These are phyloP conservation scores for Amorphotheca resinae DNA, from an alignment of 495 filamentous ascomycete species.

Conservation along the genomic window DNA sequence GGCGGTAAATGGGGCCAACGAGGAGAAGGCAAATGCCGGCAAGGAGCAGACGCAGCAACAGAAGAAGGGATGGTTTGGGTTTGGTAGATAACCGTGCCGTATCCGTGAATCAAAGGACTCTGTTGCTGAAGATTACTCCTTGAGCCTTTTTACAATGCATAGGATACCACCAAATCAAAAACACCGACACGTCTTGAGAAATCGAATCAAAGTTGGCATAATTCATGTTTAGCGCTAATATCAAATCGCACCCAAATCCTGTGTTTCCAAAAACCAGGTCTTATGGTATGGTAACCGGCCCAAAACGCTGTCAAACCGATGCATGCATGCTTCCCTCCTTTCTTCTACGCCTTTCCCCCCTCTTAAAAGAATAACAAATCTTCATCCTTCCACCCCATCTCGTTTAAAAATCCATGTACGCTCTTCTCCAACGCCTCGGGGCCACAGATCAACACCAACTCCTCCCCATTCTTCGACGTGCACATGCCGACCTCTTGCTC, in stretches of 20 bases:
- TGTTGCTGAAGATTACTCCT: too few species aligned
- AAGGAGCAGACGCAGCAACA: conserved; percentile 40
- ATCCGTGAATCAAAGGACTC: too few species aligned
- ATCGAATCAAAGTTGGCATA: too few species aligned
- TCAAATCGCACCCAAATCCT: too few species aligned
- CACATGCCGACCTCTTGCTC: conserved; percentile 41
- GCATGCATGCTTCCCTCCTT: not conserved
- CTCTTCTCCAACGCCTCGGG: conserved; percentile 67
- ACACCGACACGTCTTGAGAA: too few species aligned
- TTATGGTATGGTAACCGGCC: not conserved
- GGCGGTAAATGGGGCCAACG: conserved; percentile 11
- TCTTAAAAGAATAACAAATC: conserved; percentile 73
- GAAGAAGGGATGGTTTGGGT: conserved; percentile 81
- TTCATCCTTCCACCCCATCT: conserved; percentile 64
- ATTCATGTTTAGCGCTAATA: too few species aligned
- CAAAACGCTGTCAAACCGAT: not conserved
- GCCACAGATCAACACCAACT: conserved; percentile 74
- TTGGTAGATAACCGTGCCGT: conserved; percentile 69
- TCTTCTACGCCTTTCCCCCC: not conserved
- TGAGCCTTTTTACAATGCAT: too few species aligned
- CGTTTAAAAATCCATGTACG: conserved; percentile 46
- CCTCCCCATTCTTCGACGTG: conserved; percentile 30
- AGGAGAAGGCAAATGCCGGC: conserved; percentile 12
- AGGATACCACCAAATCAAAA: too few species aligned
- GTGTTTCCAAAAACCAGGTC: not conserved